Percentiles rank a stretch among this genome's conserved stretches.
These are phyloP conservation scores for Biscogniauxia sp. DNA, from an alignment of 2,329 filamentous ascomycete genomes.

Conservation along the genomic window DNA sequence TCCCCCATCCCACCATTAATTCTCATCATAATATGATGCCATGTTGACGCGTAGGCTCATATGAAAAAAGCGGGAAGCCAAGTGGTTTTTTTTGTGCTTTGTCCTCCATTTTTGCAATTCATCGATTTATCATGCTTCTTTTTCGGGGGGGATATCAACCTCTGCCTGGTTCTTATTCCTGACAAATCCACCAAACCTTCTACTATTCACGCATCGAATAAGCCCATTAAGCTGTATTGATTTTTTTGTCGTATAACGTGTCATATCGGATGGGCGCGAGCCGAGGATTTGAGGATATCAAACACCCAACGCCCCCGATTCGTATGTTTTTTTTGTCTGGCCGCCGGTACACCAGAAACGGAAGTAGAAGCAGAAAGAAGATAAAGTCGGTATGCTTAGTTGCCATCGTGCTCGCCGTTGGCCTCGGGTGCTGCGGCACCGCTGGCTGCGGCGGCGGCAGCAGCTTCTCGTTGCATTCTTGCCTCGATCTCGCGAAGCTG, in stretches of 20 bases:
- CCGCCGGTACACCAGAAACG: conserved; percentile 24
- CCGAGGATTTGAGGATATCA: conserved; percentile 28
- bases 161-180: conserved; percentile 29
- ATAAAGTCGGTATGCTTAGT: conserved; percentile 35
- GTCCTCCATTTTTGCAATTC: conserved; percentile 18
- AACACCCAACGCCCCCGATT: conserved; percentile 32
- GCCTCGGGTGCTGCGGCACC: conserved; percentile 38
- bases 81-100: conserved; percentile 8
- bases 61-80: conserved; percentile 21
- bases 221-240: conserved; percentile 28
- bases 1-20: conserved; percentile 17
- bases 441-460: conserved; percentile 37
- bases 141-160: conserved; percentile 22
- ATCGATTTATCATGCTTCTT: conserved; percentile 26
- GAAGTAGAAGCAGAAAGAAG: conserved; percentile 25
- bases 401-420: conserved; percentile 55
- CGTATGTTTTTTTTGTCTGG: conserved; percentile 25
- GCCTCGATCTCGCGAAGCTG: conserved; percentile 99
- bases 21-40: conserved; percentile 12
- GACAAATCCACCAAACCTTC: conserved; percentile 29
- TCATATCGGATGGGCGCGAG: conserved; percentile 19
- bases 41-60: conserved; percentile 16
- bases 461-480: conserved; percentile 83
- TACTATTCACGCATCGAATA: conserved; percentile 23
- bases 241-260: conserved; percentile 26